These are phyloP conservation scores for Inga laurina DNA, from an alignment of 306 rosid species.

Conservation along the genomic window DNA sequence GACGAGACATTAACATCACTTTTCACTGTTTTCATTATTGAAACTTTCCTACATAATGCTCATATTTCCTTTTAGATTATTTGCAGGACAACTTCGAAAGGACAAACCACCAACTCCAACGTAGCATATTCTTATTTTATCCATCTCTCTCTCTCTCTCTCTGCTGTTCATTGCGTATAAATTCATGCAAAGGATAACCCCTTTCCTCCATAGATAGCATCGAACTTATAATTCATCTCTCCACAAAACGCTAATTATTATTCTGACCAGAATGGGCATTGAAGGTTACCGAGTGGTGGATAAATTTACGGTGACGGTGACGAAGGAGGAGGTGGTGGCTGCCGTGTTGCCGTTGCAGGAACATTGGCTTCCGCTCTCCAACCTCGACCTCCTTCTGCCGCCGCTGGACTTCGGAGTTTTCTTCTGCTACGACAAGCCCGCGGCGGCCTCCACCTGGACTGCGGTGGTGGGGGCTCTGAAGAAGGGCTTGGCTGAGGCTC, in stretches of 20 bases:
- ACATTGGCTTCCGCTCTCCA: conserved; percentile 69
- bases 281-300: conserved; percentile 6
- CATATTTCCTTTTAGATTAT: neutral
- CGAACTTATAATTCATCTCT: neutral
- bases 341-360: conserved; percentile 59
- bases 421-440: conserved; percentile 53
- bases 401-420: conserved; percentile 60
- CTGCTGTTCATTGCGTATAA: neutral
- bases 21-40: neutral
- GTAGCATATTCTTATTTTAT: neutral
- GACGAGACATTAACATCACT: neutral
- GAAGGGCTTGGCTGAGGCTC: conserved; percentile 50
- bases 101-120: neutral
- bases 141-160: neutral
- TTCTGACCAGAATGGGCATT: conserved; percentile 3
- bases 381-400: conserved; percentile 72
- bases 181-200: neutral
- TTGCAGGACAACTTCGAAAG: neutral
- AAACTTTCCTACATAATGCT: neutral
- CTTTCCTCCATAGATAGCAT: neutral
- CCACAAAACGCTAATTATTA: neutral
- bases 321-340: conserved; percentile 55
- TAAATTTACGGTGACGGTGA: conserved; percentile 34
- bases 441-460: neutral
- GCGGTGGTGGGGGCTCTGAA: conserved; percentile 43